Evolutionary conservation across 306 rosid genomes (phyloP), one percentile per base, ranked within the genome.

Genomic region (Gillenia trifoliata): DNA sequence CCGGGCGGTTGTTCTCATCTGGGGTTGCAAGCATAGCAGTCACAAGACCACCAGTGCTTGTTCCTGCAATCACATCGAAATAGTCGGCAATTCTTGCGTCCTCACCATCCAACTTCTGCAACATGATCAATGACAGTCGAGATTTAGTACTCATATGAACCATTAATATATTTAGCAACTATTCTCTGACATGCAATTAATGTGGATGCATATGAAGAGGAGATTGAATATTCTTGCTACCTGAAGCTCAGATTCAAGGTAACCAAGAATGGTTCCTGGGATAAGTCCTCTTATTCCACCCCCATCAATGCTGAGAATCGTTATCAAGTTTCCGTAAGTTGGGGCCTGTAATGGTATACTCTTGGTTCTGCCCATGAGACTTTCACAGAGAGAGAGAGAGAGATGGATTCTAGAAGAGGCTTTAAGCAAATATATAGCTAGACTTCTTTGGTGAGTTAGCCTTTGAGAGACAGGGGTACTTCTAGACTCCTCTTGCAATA

Each of bases 251-350:
- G 75, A 71, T 77, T 91, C 89, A 16, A 91, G 88, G 61, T 84
- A 91, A 54, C 60, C 67, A 31, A 91, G 83, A 49, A 88, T 80
- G 9, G 83, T 77, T 22, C 90, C 92, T 0, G 97, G 90, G 50
- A 92, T 92, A 54, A 89, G 72, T 9, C 92, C 97, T 74, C 96
- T 83, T 12, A 89, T 84, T 6, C 97, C 97, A 40, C 92, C 96
- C 1, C 93, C 97, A 69, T 92, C 93, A 3, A 92, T 86, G 85
- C 92, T 89, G 13, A 92, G 80, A 64, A 88, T 64, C 15, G 96
- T 89, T 5, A 92, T 77, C 2, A 82, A 82, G 65, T 86, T 83
- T 52, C 92, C 93, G 67, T 70, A 81, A 22, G 87, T 83, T 22
- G 91, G 93, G 41, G 93, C 75, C 73, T 84, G 88, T 25, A 86